Evolutionary conservation across 129 eudicot species (phyloP), one percentile per base, ranked within the genome.

Genomic region (Arctium minus): DNA sequence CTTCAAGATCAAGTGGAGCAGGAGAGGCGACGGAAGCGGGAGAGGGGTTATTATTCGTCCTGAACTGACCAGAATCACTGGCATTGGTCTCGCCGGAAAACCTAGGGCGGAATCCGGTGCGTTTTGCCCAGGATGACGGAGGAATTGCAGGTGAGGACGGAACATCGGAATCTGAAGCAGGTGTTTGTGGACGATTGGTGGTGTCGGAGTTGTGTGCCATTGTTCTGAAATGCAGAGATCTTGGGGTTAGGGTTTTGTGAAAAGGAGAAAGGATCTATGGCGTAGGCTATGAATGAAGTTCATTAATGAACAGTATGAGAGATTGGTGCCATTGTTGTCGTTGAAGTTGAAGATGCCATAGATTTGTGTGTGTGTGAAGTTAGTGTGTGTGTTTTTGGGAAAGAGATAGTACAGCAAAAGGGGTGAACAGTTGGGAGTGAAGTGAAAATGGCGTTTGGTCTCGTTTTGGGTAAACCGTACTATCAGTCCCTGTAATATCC

Each of bases 81-180:
- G 93, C 90, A 84, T 81, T 88, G 73, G 93, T 78, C 87, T 92
- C 97, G n/a, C 97, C 97, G 76, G 97, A 92, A 87, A 91, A 92
- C 53, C 87, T 92, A 3, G 97, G 97, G 13, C 89, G 91, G 83
- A 90, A 92, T 2, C 94, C 94, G 74, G 97, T 92, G 53, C 87
- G 87, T 79, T 92, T 92, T 0, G 97, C 97, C 97, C 97, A 92
- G 0, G 97, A 82, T 0, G 93, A 78, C 12, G 93, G 93, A 80
- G 93, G 97, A 90, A 90, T 86, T 87, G 95, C 82, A 39, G 85
- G 60, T 50, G 93, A 39, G 22, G 91, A 92, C 36, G 90, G 92
- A 12, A 80, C 88, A 0, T 92, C 92, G 17, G 90, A 90, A 87
- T 88, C 82, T 79, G 86, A 91, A 2, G 88, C 91, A 80, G 92